Percentiles rank a stretch among this genome's conserved stretches.
Evolutionary conservation across 306 rosid genomes (phyloP).

Genomic region (Fragaria iinumae): DNA sequence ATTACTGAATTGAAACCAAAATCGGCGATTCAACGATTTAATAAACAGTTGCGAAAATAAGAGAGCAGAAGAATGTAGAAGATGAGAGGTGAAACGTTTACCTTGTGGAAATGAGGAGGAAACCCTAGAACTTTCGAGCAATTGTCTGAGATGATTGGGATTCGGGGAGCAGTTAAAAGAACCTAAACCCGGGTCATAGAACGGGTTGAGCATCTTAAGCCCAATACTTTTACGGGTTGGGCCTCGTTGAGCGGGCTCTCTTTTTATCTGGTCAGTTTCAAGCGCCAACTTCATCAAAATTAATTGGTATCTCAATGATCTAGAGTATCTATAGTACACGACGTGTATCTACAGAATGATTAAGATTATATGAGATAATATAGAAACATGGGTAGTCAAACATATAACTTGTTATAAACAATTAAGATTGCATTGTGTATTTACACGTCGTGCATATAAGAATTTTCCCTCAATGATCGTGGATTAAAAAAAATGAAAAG

Average conservation of each 20-base stretch:
- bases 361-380: no score
- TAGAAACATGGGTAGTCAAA: no score
- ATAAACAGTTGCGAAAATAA: background rate
- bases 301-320: no score
- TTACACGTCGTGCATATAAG: no score
- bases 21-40: background rate
- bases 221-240: background rate
- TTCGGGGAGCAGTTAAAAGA: background rate
- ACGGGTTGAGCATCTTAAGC: background rate
- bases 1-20: background rate
- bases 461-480: no score
- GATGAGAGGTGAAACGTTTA: constrained; percentile 13
- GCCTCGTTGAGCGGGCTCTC: background rate
- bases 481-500: no score
- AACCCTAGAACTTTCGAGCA: constrained; percentile 2
- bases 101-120: constrained; percentile 12
- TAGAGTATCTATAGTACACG: no score
- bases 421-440: no score
- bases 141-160: background rate
- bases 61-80: background rate
- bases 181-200: background rate
- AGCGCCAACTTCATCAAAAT: no score
- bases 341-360: no score
- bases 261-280: no score
- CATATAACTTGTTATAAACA: no score